phyloP scores from a whole-genome alignment of 1,139 yeast genomes.

The Pichia sp. region DNA sequence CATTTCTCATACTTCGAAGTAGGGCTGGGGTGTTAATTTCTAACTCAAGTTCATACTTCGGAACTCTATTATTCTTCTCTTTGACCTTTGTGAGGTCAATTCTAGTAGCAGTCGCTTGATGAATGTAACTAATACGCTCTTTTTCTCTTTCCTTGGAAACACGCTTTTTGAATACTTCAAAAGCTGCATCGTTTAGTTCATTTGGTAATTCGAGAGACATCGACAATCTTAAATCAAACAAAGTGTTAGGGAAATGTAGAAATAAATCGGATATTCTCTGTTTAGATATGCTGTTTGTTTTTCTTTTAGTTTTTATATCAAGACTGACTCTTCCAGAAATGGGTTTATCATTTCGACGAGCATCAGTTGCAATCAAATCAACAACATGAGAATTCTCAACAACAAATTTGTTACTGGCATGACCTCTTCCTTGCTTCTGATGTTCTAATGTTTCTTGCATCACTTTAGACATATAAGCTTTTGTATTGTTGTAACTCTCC shows the following conservation, averaged over 20 bases:
- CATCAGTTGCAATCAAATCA: conserved; percentile 27
- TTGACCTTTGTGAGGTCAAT: conserved; percentile 64
- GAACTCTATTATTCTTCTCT: conserved; percentile 23
- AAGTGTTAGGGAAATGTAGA: conserved; percentile 67
- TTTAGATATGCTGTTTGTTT: conserved; percentile 63
- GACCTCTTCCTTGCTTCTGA: conserved; percentile 16
- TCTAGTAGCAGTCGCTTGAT: conserved; percentile 60
- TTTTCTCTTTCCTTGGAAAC: conserved; percentile 49
- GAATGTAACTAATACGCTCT: conserved; percentile 56
- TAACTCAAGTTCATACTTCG: conserved; percentile 57
- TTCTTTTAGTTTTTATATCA: conserved; percentile 61
- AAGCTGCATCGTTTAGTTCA: conserved; percentile 43
- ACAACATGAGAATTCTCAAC: conserved; percentile 28
- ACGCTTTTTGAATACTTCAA: conserved; percentile 40
- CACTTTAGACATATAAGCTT: conserved; percentile 41
- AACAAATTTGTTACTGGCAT: conserved; percentile 25
- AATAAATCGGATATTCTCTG: conserved; percentile 63
- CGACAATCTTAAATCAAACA: conserved; percentile 70
- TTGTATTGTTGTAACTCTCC: conserved; percentile 55
- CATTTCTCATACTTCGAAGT: conserved; percentile 51
- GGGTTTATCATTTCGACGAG: conserved; percentile 44
- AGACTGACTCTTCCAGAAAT: conserved; percentile 56
- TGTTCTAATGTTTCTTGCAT: conserved; percentile 33
- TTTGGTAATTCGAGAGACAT: conserved; percentile 72
- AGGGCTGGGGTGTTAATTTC: conserved; percentile 66